phyloP scores from a whole-genome alignment of 2,329 filamentous ascomycete genomes.

The Scedosporium boydii region DNA sequence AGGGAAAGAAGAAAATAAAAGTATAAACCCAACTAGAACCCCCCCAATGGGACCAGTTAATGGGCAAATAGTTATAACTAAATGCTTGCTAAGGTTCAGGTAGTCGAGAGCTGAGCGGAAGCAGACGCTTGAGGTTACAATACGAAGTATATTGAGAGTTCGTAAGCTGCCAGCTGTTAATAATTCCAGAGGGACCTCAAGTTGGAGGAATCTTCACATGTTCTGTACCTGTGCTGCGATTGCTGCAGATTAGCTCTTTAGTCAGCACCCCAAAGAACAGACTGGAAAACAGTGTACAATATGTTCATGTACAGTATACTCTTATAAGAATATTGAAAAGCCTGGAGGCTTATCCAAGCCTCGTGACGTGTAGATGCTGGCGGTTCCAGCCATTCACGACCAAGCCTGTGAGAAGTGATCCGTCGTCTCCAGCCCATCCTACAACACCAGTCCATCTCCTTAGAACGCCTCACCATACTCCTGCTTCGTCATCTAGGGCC shows the following conservation, averaged over 20 bases:
- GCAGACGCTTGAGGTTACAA: background rate
- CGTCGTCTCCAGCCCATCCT: background rate
- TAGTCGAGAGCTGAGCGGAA: background rate
- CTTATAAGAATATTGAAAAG: too few species aligned
- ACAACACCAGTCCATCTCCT: background rate
- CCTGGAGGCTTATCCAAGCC: background rate
- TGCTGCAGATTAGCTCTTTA: background rate
- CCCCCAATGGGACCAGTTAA: background rate
- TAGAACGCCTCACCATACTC: background rate
- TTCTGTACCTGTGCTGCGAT: background rate
- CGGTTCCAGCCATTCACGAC: constrained; percentile 3
- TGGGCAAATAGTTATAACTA: background rate
- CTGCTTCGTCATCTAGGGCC: constrained; percentile 3
- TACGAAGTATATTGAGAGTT: background rate
- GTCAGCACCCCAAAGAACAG: background rate
- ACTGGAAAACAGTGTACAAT: too few species aligned
- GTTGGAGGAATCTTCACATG: background rate
- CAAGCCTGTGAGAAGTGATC: background rate
- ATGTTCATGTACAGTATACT: too few species aligned
- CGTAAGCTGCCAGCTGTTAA: background rate
- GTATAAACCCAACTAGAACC: background rate
- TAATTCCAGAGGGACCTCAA: background rate
- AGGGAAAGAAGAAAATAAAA: background rate
- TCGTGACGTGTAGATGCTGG: constrained; percentile 3
- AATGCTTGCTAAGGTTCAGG: background rate